phyloP scores from a whole-genome alignment of 148 eudicot species.

The Diospyros kaki region DNA sequence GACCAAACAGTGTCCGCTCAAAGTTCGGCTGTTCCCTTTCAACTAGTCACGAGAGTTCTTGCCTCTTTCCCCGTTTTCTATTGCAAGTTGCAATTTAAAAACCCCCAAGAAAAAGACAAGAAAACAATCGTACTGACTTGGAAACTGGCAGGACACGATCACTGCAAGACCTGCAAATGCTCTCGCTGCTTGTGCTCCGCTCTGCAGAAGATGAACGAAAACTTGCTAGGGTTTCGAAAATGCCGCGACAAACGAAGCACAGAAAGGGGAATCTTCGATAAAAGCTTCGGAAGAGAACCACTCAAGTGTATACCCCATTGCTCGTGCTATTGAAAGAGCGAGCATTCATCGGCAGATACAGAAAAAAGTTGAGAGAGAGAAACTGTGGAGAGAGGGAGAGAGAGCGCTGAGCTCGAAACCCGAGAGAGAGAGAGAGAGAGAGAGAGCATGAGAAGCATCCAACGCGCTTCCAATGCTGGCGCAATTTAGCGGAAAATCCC shows the following conservation, averaged over 20 bases:
- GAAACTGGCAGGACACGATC: constrained; percentile 12
- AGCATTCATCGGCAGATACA: neutral
- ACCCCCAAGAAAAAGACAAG: neutral
- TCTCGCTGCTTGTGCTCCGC: neutral
- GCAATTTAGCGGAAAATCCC: constrained; percentile 1
- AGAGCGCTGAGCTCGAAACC: constrained; percentile 17
- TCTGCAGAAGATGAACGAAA: neutral
- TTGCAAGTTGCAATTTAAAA: neutral
- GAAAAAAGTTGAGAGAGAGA: neutral
- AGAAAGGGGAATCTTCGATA: neutral
- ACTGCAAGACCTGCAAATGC: constrained; percentile 13
- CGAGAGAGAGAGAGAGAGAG: neutral
- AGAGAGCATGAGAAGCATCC: constrained; percentile 17
- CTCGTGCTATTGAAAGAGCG: constrained; percentile 4
- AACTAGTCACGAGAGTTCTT: constrained; percentile 7
- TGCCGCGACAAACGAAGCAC: neutral
- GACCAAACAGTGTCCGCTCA: constrained; percentile 5
- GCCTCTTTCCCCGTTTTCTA: neutral
- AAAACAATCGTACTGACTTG: constrained; percentile 10
- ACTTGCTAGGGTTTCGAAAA: neutral
- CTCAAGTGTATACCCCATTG: neutral
- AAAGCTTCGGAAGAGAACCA: neutral
- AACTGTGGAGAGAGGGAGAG: neutral
- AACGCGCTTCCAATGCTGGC: constrained; percentile 6
- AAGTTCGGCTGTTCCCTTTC: neutral